These are phyloP conservation scores for Cicer judaicum DNA, from an alignment of 306 rosid genomes.

Conservation along the genomic window DNA sequence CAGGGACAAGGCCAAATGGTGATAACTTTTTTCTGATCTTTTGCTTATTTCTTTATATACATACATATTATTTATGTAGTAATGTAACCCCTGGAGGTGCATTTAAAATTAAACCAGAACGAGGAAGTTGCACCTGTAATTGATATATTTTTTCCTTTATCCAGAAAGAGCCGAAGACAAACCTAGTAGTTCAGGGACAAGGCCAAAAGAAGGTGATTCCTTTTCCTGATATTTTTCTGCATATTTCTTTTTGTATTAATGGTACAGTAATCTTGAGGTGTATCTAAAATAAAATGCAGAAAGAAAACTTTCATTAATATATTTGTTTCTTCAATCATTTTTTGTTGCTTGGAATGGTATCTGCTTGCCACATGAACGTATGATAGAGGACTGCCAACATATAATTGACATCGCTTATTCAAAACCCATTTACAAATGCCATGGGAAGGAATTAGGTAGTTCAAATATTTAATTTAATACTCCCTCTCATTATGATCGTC, in stretches of 20 bases:
- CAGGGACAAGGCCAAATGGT: constrained; percentile 86
- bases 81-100: constrained; percentile 29
- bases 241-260: constrained; percentile 14
- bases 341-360: constrained; percentile 21
- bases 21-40: constrained; percentile 36
- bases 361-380: neutral
- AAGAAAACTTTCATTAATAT: constrained; percentile 2
- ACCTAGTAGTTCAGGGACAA: constrained; percentile 71
- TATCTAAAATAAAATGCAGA: constrained; percentile 15
- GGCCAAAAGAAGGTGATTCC: constrained; percentile 88
- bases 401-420: neutral
- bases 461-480: constrained; percentile 2
- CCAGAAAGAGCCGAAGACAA: constrained; percentile 56
- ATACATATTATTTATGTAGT: neutral
- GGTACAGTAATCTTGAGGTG: constrained; percentile 27
- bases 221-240: constrained; percentile 27
- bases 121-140: constrained; percentile 1
- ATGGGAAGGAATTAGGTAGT: neutral
- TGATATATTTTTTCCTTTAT: constrained; percentile 22
- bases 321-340: neutral
- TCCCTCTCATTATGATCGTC: too few species aligned
- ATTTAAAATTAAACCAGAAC: constrained; percentile 32
- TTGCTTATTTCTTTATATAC: constrained; percentile 7
- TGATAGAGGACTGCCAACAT: constrained; percentile 24
- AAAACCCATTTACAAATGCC: constrained; percentile 11